These are phyloP conservation scores for Apodospora peruviana DNA, from an alignment of 495 filamentous ascomycete genomes.

Conservation along the genomic window DNA sequence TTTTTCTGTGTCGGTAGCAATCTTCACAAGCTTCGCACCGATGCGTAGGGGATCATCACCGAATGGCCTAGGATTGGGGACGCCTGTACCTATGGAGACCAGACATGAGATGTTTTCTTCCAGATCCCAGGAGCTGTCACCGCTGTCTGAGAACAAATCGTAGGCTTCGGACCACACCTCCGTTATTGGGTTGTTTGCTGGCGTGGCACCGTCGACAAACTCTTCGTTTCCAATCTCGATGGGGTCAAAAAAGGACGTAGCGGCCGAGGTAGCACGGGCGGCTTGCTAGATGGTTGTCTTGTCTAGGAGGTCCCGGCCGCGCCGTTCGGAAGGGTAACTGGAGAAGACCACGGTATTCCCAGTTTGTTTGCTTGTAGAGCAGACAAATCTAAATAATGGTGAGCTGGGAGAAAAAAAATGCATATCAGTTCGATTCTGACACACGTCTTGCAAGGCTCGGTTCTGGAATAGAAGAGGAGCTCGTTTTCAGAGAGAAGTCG, in stretches of 20 bases:
- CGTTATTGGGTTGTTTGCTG: slow-evolving; percentile 44
- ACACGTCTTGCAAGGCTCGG: background rate
- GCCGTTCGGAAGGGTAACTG: background rate
- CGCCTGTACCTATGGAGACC: slow-evolving; percentile 43
- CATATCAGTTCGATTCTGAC: background rate
- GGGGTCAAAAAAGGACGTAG: slow-evolving; percentile 42
- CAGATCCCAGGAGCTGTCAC: slow-evolving; percentile 16
- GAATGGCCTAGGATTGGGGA: slow-evolving; percentile 28
- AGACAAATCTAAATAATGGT: background rate
- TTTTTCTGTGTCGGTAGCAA: slow-evolving; percentile 37
- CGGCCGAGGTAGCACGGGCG: slow-evolving; percentile 38
- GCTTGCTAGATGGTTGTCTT: slow-evolving; percentile 41
- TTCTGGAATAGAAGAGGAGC: background rate
- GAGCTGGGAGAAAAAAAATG: background rate
- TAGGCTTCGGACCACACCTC: slow-evolving; percentile 42
- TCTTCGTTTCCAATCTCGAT: slow-evolving; percentile 28
- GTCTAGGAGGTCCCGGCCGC: background rate
- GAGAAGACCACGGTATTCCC: background rate
- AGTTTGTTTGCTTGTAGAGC: background rate
- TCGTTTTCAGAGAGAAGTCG: background rate
- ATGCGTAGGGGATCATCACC: slow-evolving; percentile 24
- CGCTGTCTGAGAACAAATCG: slow-evolving; percentile 1
- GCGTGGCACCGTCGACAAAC: slow-evolving; percentile 39
- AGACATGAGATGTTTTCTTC: slow-evolving; percentile 34
- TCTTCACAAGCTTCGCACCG: slow-evolving; percentile 18